Evolutionary conservation across 257 asterid species (phyloP).

Genomic region (Lithospermum erythrorhizon): DNA sequence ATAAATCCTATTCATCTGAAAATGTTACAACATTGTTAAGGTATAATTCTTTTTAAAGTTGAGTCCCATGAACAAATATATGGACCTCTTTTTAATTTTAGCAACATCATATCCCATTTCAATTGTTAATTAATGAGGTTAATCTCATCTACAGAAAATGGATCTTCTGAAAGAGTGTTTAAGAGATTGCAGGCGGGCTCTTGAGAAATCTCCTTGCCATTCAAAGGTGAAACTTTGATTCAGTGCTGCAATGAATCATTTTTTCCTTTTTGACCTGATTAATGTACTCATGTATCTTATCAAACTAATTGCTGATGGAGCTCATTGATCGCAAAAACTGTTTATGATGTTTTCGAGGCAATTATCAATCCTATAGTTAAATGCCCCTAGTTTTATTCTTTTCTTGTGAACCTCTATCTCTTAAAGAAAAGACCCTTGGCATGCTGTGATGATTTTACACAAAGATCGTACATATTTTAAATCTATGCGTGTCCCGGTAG

Average conservation of each 20-base stretch:
- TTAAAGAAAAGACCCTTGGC: too few relatives aligned
- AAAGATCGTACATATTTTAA: too few relatives aligned
- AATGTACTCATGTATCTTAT: not conserved
- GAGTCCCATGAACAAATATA: not conserved
- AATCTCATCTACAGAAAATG: conserved; percentile 51
- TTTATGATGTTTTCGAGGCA: not conserved
- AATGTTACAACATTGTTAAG: too few relatives aligned
- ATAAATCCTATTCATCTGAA: too few relatives aligned
- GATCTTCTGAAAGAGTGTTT: conserved; percentile 54
- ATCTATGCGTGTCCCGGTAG: too few relatives aligned
- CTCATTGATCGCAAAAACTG: not conserved
- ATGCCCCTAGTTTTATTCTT: not conserved
- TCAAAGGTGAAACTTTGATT: conserved; percentile 48
- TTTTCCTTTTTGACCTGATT: conserved; percentile 6
- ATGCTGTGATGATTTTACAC: too few relatives aligned
- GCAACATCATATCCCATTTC: not conserved
- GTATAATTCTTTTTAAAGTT: not conserved
- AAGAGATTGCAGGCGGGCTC: conserved; percentile 66
- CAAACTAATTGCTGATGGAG: not conserved
- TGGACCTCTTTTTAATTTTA: not conserved
- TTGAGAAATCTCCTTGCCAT: conserved; percentile 46
- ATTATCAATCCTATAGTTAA: not conserved
- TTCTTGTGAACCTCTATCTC: too few relatives aligned
- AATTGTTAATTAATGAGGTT: not conserved
- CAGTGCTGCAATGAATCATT: conserved; percentile 1